phyloP scores from a whole-genome alignment of 1,284 basidiomycete species.

The Agaricales sp. region DNA sequence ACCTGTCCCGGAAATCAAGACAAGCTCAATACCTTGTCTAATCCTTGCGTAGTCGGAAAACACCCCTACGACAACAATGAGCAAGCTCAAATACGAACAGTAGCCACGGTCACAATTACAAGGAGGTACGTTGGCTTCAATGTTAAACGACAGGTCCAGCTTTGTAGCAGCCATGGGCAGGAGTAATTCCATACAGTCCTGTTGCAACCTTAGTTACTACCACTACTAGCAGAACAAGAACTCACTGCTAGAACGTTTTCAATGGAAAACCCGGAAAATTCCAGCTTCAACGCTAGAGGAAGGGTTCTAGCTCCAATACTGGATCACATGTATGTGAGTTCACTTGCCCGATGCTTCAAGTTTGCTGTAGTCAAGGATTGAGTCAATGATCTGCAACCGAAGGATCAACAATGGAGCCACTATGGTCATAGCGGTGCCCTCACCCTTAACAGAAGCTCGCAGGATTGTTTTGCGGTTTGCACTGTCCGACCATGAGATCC shows the following conservation, averaged over 20 bases:
- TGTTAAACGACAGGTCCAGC: conserved; percentile 60
- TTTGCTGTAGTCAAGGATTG: conserved; percentile 66
- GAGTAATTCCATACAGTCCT: conserved; percentile 67
- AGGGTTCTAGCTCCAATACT: conserved; percentile 5
- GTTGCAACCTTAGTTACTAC: conserved; percentile 1
- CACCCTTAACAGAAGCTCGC: conserved; percentile 59
- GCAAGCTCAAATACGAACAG: background rate
- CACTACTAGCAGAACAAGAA: conserved; percentile 7
- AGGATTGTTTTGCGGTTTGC: conserved; percentile 66
- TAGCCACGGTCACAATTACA: conserved; percentile 26
- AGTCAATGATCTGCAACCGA: conserved; percentile 52
- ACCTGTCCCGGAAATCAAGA: background rate
- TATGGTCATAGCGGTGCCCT: background rate
- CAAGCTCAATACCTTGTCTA: conserved; percentile 40
- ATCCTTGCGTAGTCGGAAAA: conserved; percentile 62
- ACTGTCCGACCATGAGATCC: conserved; percentile 25
- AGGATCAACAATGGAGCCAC: background rate
- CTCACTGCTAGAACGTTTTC: conserved; percentile 62
- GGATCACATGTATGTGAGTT: background rate
- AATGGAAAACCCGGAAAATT: conserved; percentile 53
- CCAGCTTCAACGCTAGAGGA: conserved; percentile 52
- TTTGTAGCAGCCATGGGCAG: conserved; percentile 64
- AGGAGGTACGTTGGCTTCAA: conserved; percentile 49
- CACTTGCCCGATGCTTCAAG: conserved; percentile 53
- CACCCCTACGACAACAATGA: conserved; percentile 37